Evolutionary conservation across 2,329 filamentous ascomycete species (phyloP), one percentile per base, ranked within the genome.

Genomic region (Coleophoma cylindrospora): DNA sequence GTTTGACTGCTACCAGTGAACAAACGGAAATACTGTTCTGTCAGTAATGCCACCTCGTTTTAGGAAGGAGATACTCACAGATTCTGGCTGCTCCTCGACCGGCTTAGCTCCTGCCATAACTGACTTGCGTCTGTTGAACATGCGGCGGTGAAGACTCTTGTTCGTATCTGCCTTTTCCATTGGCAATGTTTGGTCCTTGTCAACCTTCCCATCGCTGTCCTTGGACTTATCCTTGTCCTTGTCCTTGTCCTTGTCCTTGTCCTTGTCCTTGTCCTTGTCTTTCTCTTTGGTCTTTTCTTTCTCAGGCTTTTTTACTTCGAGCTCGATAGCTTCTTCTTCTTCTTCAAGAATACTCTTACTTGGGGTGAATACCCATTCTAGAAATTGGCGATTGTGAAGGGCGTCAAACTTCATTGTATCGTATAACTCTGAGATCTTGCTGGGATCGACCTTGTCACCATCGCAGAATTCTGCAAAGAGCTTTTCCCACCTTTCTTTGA

Each of bases 391-490:
- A 65, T 99, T 99, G 70, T 99, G 95, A 13, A 99, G 76, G 1
- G 94, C 94, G 67, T 99, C 94, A 57, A 97, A 99, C 69, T 99
- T 99, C 94, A 99, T 97, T 17, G 92, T 97, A 68, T 99, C 94
- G 67, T 99, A 99, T 3, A 99, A 79, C 71, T 99, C 94, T 5
- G 91, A 96, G 54, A 99, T 92, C 73, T 99, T 99, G 75, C 91
- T 96, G 15, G 95, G 95, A 68, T 99, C 94, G 15, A 97, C 91
- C 73, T 99, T 99, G 63, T 99, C 94, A 1, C 89, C 87, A 66
- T 99, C 95, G 57, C 88, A 94, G 63, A 99, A 99, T 65, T 99
- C 94, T 44, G 86, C 83, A 70, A 99, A 99, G 2, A 99, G 79
- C 72, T 99, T 99, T 71, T 97, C 94, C 94, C 94, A 99, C 32